Evolutionary conservation across 225 moss, liverwort and hornwort species (phyloP).

Genomic region (Asterella californica): DNA sequence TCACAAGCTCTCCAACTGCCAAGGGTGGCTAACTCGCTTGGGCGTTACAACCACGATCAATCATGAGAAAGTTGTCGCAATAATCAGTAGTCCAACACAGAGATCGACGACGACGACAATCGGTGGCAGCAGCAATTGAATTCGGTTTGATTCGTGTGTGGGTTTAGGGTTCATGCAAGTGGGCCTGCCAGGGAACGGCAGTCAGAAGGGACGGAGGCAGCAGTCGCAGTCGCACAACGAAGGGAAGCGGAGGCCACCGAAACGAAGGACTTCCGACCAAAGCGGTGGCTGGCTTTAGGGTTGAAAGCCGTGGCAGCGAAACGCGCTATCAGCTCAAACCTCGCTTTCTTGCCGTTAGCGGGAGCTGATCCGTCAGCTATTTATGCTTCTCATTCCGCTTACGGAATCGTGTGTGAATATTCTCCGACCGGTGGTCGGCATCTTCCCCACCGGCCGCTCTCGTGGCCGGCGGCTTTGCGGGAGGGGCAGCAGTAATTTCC

Average conservation of each 20-base stretch:
- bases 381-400: background rate
- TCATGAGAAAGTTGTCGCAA: background rate
- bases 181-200: background rate
- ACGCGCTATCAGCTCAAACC: background rate
- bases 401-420: background rate
- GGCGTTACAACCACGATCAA: background rate
- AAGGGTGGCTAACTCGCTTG: background rate
- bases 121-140: background rate
- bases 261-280: background rate
- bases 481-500: background rate
- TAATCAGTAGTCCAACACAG: background rate
- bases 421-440: slow-evolving; percentile 1
- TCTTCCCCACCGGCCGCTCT: background rate
- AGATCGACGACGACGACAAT: background rate
- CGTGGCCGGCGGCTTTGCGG: slow-evolving; percentile 6
- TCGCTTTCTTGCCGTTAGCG: background rate
- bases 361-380: background rate
- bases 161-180: slow-evolving; percentile 10
- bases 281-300: background rate
- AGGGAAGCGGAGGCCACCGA: background rate
- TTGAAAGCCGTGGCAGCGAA: background rate
- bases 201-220: background rate
- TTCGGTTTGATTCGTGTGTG: slow-evolving; percentile 2
- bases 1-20: background rate
- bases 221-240: background rate